Conservation (phyloP, 116 monocot genomes). For the Trichopus zeylanicus region DNA sequence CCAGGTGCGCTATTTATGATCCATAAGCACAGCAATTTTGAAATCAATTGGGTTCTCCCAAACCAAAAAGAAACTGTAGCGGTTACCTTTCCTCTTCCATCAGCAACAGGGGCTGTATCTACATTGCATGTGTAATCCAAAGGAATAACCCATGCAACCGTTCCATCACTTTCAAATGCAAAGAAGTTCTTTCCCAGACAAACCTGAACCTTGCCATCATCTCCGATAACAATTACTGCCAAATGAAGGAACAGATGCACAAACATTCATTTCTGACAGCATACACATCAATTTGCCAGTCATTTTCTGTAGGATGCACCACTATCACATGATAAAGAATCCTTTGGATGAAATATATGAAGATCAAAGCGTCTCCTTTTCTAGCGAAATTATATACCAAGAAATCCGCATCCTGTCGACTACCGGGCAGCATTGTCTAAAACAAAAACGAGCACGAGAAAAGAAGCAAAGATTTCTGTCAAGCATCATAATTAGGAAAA, state of each 20-base stretch:
- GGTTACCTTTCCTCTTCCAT: constrained; percentile 51
- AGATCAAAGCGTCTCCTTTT: no score
- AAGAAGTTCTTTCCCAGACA: constrained; percentile 57
- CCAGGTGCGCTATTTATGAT: not conserved
- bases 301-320: no score
- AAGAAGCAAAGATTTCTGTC: no score
- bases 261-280: not conserved
- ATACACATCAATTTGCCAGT: not conserved
- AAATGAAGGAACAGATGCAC: constrained; percentile 10
- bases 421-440: no score
- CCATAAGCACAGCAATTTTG: not conserved
- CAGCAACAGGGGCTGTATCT: constrained; percentile 48
- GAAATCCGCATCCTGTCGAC: no score
- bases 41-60: not conserved
- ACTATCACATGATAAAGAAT: not conserved
- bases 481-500: no score
- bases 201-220: constrained; percentile 52
- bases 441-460: no score
- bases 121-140: constrained; percentile 40
- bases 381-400: no score
- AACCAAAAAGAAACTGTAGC: no score
- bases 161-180: constrained; percentile 53
- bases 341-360: no score
- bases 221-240: constrained; percentile 21
- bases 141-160: constrained; percentile 57